Evolutionary conservation across 2,329 filamentous ascomycete genomes (phyloP), one percentile per base, ranked within the genome.

Genomic region (Niveomyces coronatus): DNA sequence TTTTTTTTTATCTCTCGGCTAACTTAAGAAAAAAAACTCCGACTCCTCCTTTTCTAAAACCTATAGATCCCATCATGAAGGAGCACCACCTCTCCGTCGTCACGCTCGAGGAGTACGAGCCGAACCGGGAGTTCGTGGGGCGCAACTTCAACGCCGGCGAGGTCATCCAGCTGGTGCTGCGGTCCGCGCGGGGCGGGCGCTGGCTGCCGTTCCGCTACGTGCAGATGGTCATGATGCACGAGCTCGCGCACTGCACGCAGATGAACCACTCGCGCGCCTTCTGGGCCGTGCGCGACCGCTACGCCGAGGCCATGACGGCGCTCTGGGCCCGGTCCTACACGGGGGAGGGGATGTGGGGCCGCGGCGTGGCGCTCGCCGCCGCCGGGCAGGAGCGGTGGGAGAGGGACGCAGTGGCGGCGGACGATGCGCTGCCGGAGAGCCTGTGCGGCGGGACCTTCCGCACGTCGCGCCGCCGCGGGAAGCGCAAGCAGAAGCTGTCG

Each of bases 171-270:
- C 70, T 94, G 1, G 86, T 94, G 1, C 70, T 94, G 18, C 81
- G 80, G 49, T 76, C 82, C 1, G 71, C 69, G 0, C 31, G 32
- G 9, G 65, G 62, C 4, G 72, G 70, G 1, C 71, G 64, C 42
- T 94, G 86, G 86, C 65, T 94, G 16, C 82, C 84, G 0, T 87
- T 91, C 53, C 68, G 76, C 44, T 86, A 87, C 52, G 83, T 94
- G 13, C 84, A 91, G 59, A 89, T 91, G 83, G 85, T 93, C 47
- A 93, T 94, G 86, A 88, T 93, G 76, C 86, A 94, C 55, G 85
- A 91, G 64, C 65, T 93, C 20, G 85, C 85, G 3, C 85, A 93
- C 57, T 88, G 83, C 67, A 82, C 85, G 57, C 81, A 94, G 55
- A 94, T 94, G 87, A 93, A 94, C 56, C 86, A 94, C 55, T 82